Conservation (phyloP, 495 filamentous ascomycete species). For the Annulohypoxylon moriforme region DNA sequence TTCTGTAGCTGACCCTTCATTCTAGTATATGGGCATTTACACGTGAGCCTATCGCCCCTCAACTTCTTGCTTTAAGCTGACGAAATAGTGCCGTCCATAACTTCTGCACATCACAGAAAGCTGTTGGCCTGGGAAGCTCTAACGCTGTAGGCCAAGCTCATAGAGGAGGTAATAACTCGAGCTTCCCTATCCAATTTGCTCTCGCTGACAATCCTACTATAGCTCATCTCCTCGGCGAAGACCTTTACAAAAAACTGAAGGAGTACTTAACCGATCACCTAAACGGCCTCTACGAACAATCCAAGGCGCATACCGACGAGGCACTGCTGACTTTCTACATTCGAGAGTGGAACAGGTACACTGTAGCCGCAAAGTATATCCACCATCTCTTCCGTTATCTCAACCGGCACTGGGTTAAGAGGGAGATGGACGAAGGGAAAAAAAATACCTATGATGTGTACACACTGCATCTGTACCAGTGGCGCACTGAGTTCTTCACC, state of each 20-base stretch:
- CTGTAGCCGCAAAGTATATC: conserved; percentile 92
- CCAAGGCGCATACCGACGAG: conserved; percentile 85
- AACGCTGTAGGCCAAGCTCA: conserved; percentile 66
- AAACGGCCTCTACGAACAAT: conserved; percentile 69
- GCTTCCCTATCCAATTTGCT: not conserved
- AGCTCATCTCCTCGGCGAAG: conserved; percentile 96
- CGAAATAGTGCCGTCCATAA: conserved; percentile 87
- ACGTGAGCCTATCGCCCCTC: conserved; percentile 68
- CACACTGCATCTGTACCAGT: conserved; percentile 93
- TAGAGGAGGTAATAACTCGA: conserved; percentile 74
- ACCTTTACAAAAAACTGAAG: conserved; percentile 91
- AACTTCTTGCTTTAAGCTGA: conserved; percentile 39
- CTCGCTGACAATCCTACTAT: conserved; percentile 60
- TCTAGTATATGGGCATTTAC: conserved; percentile 96
- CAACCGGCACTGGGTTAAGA: conserved; percentile 98
- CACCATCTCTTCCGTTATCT: conserved; percentile 98
- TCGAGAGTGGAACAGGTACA: conserved; percentile 94
- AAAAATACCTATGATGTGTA: conserved; percentile 99
- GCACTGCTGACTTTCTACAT: conserved; percentile 96
- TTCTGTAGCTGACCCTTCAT: conserved; percentile 23
- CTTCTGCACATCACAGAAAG: conserved; percentile 98
- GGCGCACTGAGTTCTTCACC: conserved; percentile 90
- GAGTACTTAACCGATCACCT: conserved; percentile 85
- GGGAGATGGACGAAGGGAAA: conserved; percentile 99
- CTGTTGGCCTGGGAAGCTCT: conserved; percentile 61